A percentile compares a stretch with the other conserved stretches of the same genome.
Evolutionary conservation across 805 yeast species (phyloP).

Genomic region (Candida arabinofermentans): DNA sequence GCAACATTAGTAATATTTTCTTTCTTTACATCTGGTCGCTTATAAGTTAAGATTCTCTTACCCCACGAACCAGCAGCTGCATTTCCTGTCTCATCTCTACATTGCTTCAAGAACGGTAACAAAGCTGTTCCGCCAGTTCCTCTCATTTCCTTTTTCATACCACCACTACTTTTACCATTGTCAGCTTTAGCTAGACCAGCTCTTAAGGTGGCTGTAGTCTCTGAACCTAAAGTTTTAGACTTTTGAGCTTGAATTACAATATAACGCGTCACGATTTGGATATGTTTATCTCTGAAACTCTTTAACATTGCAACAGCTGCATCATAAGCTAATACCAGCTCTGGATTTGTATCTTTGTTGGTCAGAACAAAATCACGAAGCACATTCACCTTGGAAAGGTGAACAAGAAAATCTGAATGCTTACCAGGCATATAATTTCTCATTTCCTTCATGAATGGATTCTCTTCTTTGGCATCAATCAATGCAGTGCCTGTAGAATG

Average conservation of each 20-base stretch:
- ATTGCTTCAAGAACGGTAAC: constrained; percentile 88
- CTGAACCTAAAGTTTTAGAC: constrained; percentile 47
- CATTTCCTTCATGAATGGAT: constrained; percentile 75
- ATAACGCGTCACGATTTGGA: constrained; percentile 87
- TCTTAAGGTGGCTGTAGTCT: constrained; percentile 48
- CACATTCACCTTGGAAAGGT: constrained; percentile 52
- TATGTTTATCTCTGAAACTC: constrained; percentile 86
- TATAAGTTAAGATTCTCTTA: constrained; percentile 59
- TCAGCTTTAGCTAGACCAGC: constrained; percentile 58
- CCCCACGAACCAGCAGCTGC: constrained; percentile 95
- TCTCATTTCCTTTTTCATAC: constrained; percentile 44
- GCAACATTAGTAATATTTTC: constrained; percentile 1
- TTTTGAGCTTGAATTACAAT: constrained; percentile 74
- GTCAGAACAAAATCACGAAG: constrained; percentile 60
- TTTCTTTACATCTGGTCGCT: constrained; percentile 21
- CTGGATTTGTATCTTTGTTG: constrained; percentile 40
- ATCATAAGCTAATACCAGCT: constrained; percentile 70
- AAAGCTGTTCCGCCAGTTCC: constrained; percentile 96
- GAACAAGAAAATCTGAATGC: constrained; percentile 70
- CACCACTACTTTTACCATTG: constrained; percentile 20
- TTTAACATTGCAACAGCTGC: constrained; percentile 88
- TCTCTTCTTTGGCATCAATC: constrained; percentile 18
- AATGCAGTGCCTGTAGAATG: constrained; percentile 61
- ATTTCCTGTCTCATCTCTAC: constrained; percentile 93
- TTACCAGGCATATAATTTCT: constrained; percentile 84